Evolutionary conservation across 1,284 basidiomycete species (phyloP).

Genomic region (Apiotrichum akiyoshidainum): DNA sequence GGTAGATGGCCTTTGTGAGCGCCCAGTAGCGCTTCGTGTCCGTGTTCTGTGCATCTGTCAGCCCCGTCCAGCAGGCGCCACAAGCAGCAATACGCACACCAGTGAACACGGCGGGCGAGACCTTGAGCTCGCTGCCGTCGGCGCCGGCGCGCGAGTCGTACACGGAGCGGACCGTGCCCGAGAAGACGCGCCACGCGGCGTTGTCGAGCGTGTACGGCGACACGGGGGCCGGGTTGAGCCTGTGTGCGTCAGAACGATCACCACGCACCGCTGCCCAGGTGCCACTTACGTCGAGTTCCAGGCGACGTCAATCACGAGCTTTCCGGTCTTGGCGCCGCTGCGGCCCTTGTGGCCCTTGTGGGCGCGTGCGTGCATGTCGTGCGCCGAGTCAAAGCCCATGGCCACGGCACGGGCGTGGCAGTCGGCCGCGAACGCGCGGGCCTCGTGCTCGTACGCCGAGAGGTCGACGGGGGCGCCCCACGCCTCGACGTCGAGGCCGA

Average conservation of each 20-base stretch:
- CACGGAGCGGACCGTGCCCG: constrained; percentile 37
- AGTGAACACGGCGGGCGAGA: constrained; percentile 38
- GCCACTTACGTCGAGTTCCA: constrained; percentile 26
- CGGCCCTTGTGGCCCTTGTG: not conserved
- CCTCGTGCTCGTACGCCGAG: not conserved
- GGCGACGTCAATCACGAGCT: constrained; percentile 32
- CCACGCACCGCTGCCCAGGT: not conserved
- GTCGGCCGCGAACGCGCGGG: constrained; percentile 12
- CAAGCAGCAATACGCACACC: constrained; percentile 13
- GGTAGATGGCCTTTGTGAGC: constrained; percentile 45
- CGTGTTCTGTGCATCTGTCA: constrained; percentile 29
- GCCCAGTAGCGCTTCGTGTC: constrained; percentile 48
- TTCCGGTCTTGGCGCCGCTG: constrained; percentile 19
- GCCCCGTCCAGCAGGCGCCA: too few relatives aligned
- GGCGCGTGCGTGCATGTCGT: not conserved
- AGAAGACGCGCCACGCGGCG: constrained; percentile 39
- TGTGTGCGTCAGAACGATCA: not conserved
- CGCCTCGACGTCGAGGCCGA: constrained; percentile 39
- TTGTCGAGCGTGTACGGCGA: constrained; percentile 38
- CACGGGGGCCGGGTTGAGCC: constrained; percentile 45
- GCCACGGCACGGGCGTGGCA: constrained; percentile 12
- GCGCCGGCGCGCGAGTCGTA: constrained; percentile 30
- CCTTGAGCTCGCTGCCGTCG: constrained; percentile 21
- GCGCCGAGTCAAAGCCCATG: too few relatives aligned
- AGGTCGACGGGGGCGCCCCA: constrained; percentile 35